These are phyloP conservation scores for Septoria petroselini DNA, from an alignment of 2,329 filamentous ascomycete species.

Conservation along the genomic window DNA sequence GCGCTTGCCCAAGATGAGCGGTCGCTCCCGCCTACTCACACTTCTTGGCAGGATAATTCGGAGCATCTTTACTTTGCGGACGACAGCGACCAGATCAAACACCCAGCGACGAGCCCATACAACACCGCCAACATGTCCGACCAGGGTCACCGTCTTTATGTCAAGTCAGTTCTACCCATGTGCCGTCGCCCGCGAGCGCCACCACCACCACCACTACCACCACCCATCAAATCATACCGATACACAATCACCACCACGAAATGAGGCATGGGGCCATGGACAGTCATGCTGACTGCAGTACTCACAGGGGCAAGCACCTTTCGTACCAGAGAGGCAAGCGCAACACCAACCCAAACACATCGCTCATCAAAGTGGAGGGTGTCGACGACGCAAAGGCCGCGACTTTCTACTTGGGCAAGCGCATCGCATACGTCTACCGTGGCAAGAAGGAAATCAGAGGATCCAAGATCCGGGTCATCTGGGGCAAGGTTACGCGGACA, in stretches of 20 bases:
- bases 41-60: slow-evolving; percentile 7
- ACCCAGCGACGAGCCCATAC: slow-evolving; percentile 20
- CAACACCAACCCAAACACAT: slow-evolving; percentile 74
- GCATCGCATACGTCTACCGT: slow-evolving; percentile 97
- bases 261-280: background rate
- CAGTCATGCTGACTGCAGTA: slow-evolving; percentile 12
- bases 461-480: slow-evolving; percentile 97
- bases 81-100: slow-evolving; percentile 14
- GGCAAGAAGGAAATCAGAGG: slow-evolving; percentile 91
- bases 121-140: slow-evolving; percentile 30
- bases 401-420: slow-evolving; percentile 99
- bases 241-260: slow-evolving; percentile 1
- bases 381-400: slow-evolving; percentile 87
- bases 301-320: slow-evolving; percentile 77
- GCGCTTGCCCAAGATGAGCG: background rate
- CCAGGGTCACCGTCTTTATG: slow-evolving; percentile 37
- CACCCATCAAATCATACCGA: background rate
- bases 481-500: slow-evolving; percentile 95
- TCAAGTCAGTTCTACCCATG: slow-evolving; percentile 32
- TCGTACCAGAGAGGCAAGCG: slow-evolving; percentile 96
- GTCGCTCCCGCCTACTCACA: background rate
- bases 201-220: background rate
- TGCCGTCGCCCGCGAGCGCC: slow-evolving; percentile 5
- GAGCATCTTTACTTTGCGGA: slow-evolving; percentile 10
- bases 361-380: slow-evolving; percentile 98